Base-by-base conservation (phyloP, 2,329 filamentous ascomycete genomes). In the Ophiostoma sp. region DNA sequence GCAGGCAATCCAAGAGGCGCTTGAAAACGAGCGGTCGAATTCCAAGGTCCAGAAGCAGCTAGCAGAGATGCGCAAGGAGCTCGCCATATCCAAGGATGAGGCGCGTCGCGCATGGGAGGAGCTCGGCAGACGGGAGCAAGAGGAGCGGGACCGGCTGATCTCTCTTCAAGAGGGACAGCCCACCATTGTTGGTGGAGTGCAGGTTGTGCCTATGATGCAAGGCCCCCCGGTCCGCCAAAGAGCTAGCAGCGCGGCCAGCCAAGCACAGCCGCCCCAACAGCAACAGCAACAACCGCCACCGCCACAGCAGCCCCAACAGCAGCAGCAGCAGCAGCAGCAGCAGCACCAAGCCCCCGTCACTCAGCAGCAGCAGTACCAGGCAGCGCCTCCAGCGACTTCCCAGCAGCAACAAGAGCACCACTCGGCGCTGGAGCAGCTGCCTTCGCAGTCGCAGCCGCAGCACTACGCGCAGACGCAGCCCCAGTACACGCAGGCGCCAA, bases 51-150 rank as follows among this genome's bases (percentile, higher is more conserved):
- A 96, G 73, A 91, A 92, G 75, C 84, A 92, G 73, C 85, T 96
- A n/a, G 83, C 84, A 16, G 95, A 98, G 77, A 93, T 97, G 90
- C 90, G 90, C 74, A 91, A 95, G 71, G 95, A 99, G 78, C 83
- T 98, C 52, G 86, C 90, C 74, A 99, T 99, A 70, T 96, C 93
- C 52, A 97, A 97, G 76, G 94, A 97, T 73, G 95, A 99, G 78
- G 94, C 95, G 8, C 88, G 94, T 47, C 87, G 95, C 69, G 95
- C 95, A 1, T 99, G 95, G 95, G 95, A 99, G 79, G 95, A 98
- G 78, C 86, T 99, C 1, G 95, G 95, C 38, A 86, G 94, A 66
- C 87, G 93, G 66, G 95, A 98, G 78, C 92, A 97, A 75, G 92
- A 96, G 78, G 94, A 97, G 78, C 87, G 94, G 5, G 93, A 97